These are phyloP conservation scores for Coniella vitis DNA, from an alignment of 2,329 filamentous ascomycete genomes.

Conservation along the genomic window DNA sequence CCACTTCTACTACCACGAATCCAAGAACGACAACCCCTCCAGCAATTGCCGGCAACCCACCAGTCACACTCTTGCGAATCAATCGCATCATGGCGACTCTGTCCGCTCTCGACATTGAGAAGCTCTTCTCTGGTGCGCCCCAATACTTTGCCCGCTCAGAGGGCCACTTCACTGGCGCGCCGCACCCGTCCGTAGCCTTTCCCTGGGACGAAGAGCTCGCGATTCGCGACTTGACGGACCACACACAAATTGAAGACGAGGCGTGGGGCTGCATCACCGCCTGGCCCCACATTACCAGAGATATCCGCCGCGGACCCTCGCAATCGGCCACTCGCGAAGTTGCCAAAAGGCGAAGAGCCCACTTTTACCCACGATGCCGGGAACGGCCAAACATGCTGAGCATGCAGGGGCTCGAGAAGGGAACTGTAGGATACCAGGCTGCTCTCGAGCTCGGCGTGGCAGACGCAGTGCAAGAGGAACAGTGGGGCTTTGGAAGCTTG, in stretches of 20 bases:
- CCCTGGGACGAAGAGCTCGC: slow-evolving; percentile 58
- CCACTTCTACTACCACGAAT: not conserved
- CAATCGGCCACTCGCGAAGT: slow-evolving; percentile 33
- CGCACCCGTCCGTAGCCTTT: slow-evolving; percentile 58
- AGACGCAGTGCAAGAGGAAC: slow-evolving; percentile 57
- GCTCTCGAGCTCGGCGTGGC: slow-evolving; percentile 59
- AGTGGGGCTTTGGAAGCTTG: slow-evolving; percentile 51
- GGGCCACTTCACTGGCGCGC: slow-evolving; percentile 52
- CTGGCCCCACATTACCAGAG: slow-evolving; percentile 54
- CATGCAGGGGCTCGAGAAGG: slow-evolving; percentile 64
- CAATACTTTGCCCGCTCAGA: slow-evolving; percentile 60
- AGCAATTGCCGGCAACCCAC: slow-evolving; percentile 21
- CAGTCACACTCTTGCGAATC: slow-evolving; percentile 40
- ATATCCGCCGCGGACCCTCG: slow-evolving; percentile 38
- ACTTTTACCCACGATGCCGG: slow-evolving; percentile 52
- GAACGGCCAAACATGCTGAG: slow-evolving; percentile 67
- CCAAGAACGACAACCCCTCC: slow-evolving; percentile 6
- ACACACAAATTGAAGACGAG: slow-evolving; percentile 54
- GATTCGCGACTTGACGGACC: slow-evolving; percentile 58
- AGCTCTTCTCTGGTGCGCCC: slow-evolving; percentile 69
- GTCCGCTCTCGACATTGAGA: slow-evolving; percentile 54
- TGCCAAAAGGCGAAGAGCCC: slow-evolving; percentile 41
- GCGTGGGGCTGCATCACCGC: slow-evolving; percentile 58
- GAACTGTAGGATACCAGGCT: slow-evolving; percentile 62
- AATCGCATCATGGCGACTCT: slow-evolving; percentile 55